These are phyloP conservation scores for Aleurites moluccanus DNA, from an alignment of 441 rosid genomes.

Conservation along the genomic window DNA sequence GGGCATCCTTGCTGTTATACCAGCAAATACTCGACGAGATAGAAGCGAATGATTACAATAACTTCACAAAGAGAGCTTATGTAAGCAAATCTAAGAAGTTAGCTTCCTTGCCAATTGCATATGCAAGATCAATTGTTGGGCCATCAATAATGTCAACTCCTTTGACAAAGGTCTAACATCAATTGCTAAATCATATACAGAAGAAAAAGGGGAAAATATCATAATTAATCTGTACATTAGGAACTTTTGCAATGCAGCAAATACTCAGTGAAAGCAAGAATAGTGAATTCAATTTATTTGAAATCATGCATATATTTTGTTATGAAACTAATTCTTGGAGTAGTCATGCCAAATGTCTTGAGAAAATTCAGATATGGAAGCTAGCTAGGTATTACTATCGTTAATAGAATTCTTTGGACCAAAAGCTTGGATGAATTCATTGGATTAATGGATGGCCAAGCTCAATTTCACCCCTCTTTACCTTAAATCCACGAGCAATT, in stretches of 20 bases:
- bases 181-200: slow-evolving; percentile 14
- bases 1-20: slow-evolving; percentile 72
- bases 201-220: not conserved
- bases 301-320: not conserved
- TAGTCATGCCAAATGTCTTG: no score
- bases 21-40: slow-evolving; percentile 73
- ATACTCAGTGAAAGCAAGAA: not conserved
- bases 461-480: no score
- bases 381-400: no score
- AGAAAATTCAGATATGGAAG: no score
- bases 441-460: no score
- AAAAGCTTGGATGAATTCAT: no score
- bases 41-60: slow-evolving; percentile 80
- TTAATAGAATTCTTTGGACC: no score
- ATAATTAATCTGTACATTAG: slow-evolving; percentile 19
- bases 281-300: not conserved
- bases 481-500: no score
- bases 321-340: not conserved
- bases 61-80: slow-evolving; percentile 73
- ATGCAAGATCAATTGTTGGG: slow-evolving; percentile 46
- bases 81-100: slow-evolving; percentile 74
- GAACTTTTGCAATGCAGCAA: slow-evolving; percentile 1
- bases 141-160: slow-evolving; percentile 30
- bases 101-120: slow-evolving; percentile 61
- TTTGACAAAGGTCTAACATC: slow-evolving; percentile 10